phyloP scores from a whole-genome alignment of 2,329 filamentous ascomycete genomes.

The Emergomyces africanus region DNA sequence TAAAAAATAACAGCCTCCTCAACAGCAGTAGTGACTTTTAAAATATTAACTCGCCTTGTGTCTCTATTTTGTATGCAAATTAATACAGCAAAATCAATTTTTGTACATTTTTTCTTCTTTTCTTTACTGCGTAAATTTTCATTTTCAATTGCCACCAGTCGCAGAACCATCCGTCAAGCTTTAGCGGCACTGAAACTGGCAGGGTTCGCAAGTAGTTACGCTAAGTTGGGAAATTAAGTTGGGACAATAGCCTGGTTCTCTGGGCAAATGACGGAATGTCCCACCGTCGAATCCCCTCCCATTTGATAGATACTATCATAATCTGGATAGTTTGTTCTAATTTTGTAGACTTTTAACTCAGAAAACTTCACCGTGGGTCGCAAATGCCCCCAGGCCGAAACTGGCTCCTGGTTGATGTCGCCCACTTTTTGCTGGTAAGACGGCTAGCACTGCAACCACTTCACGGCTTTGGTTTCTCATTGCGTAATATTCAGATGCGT shows the following conservation, averaged over 20 bases:
- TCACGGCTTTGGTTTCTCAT: neutral
- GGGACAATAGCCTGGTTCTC: neutral
- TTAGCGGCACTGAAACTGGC: neutral
- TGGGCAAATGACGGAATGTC: neutral
- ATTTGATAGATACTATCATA: neutral
- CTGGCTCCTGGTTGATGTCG: neutral
- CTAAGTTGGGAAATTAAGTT: neutral
- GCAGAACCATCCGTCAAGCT: neutral
- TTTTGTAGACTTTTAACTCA: neutral
- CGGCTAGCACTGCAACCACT: neutral
- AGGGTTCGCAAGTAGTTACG: neutral
- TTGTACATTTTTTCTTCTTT: neutral
- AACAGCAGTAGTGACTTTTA: neutral
- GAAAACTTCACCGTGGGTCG: neutral
- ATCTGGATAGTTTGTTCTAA: neutral
- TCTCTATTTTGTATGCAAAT: neutral
- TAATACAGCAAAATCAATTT: neutral
- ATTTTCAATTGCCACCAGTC: neutral
- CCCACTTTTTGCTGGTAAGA: neutral
- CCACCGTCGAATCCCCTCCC: neutral
- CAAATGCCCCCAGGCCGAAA: neutral
- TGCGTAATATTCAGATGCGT: neutral
- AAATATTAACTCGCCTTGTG: neutral
- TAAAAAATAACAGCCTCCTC: too few species aligned
- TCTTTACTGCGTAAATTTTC: too few species aligned